phyloP scores from a whole-genome alignment of 208 protist species.

The Trypanosoma cruzi region DNA sequence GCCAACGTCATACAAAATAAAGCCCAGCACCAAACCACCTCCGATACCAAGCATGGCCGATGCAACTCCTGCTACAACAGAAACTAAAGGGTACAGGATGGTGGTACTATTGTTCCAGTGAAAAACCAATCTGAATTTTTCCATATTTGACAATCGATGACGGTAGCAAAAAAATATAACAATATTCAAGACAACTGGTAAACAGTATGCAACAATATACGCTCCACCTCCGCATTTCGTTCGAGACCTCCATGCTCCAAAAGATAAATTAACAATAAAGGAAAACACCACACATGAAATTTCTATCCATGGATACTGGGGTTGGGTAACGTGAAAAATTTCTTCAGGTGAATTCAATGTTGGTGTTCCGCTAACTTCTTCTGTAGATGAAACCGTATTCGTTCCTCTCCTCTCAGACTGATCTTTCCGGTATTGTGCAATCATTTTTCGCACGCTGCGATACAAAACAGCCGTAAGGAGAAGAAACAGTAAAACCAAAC shows the following conservation, averaged over 20 bases:
- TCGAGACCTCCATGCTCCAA: conserved; percentile 56
- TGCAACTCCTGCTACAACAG: conserved; percentile 71
- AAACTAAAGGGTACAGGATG: conserved; percentile 61
- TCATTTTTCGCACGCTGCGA: conserved; percentile 62
- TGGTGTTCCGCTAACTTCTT: conserved; percentile 15
- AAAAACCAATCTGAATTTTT: conserved; percentile 45
- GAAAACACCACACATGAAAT: conserved; percentile 46
- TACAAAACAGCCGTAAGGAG: conserved; percentile 67
- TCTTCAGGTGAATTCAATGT: not conserved
- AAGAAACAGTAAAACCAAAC: conserved; percentile 74
- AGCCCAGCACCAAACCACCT: conserved; percentile 80
- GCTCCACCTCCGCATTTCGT: conserved; percentile 42
- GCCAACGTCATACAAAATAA: conserved; percentile 81
- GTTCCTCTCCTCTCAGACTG: conserved; percentile 22
- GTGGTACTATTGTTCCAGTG: conserved; percentile 57
- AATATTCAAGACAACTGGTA: conserved; percentile 39
- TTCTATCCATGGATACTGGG: conserved; percentile 65
- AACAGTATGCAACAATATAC: conserved; percentile 53
- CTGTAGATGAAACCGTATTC: no score
- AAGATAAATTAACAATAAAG: conserved; percentile 68
- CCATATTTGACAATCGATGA: conserved; percentile 36
- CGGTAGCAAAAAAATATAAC: conserved; percentile 45
- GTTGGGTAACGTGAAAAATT: not conserved
- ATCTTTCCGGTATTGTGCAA: conserved; percentile 48
- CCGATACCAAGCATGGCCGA: conserved; percentile 86